Evolutionary conservation across 2,329 filamentous ascomycete genomes (phyloP).

Genomic region (Byssochlamys sp.): DNA sequence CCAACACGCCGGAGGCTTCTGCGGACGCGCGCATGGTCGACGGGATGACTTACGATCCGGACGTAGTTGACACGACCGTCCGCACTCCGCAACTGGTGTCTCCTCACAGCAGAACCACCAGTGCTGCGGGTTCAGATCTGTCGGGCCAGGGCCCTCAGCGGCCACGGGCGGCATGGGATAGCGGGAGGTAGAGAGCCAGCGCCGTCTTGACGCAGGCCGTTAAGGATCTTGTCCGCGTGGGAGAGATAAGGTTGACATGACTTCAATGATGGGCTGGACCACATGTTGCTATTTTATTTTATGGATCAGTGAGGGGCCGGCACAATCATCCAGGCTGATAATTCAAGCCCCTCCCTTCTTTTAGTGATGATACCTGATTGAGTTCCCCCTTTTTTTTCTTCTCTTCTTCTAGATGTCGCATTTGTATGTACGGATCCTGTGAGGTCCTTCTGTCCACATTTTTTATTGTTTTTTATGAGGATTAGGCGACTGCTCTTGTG

Average conservation of each 20-base stretch:
- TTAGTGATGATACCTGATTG: not conserved
- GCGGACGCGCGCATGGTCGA: slow-evolving; percentile 57
- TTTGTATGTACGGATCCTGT: not conserved
- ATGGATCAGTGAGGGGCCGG: not conserved
- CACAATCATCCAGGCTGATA: not conserved
- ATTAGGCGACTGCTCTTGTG: not conserved
- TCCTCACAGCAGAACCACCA: slow-evolving; percentile 11
- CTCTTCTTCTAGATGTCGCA: not conserved
- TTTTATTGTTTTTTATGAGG: not conserved
- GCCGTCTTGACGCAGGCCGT: not conserved
- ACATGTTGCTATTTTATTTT: not conserved
- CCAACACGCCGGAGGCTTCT: slow-evolving; percentile 32
- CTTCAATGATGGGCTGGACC: not conserved
- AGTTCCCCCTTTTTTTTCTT: not conserved
- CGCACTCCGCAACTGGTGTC: slow-evolving; percentile 46
- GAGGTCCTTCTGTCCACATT: not conserved
- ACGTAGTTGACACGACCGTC: slow-evolving; percentile 57
- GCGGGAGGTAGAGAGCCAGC: not conserved
- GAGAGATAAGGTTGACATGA: not conserved
- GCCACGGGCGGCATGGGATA: not conserved
- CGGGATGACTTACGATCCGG: slow-evolving; percentile 53
- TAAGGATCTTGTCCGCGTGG: not conserved
- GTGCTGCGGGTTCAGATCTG: slow-evolving; percentile 10
- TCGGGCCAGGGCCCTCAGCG: not conserved
- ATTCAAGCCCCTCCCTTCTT: not conserved